A percentile compares a stretch with the other conserved stretches of the same genome.
Evolutionary conservation across 495 filamentous ascomycete species (phyloP).

Genomic region (Talaromyces wortmannii): DNA sequence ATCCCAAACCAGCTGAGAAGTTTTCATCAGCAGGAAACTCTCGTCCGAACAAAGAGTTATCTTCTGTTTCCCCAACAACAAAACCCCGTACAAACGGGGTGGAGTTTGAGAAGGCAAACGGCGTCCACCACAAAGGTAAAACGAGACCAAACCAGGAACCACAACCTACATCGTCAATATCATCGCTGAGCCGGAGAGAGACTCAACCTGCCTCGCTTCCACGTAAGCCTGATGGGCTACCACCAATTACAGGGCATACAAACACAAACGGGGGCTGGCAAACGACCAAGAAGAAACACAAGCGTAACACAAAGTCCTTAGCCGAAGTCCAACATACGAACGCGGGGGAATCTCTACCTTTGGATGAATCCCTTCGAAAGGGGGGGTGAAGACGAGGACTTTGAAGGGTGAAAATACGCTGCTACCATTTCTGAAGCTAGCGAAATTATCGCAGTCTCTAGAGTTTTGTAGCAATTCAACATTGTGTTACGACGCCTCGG

Average conservation of each 20-base stretch:
- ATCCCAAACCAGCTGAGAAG: constrained; percentile 26
- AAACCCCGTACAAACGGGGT: constrained; percentile 26
- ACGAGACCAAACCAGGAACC: constrained; percentile 26
- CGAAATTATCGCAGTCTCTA: neutral
- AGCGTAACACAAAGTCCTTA: constrained; percentile 29
- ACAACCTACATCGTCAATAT: constrained; percentile 13
- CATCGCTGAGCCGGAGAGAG: constrained; percentile 20
- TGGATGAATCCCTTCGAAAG: constrained; percentile 43
- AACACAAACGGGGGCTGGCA: constrained; percentile 37
- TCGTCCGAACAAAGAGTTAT: constrained; percentile 8
- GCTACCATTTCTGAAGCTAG: neutral
- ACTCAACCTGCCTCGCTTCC: constrained; percentile 19
- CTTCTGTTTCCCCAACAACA: constrained; percentile 20
- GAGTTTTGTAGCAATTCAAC: constrained; percentile 7
- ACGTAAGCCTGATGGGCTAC: constrained; percentile 27
- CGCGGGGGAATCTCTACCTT: constrained; percentile 33
- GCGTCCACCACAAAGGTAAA: constrained; percentile 24
- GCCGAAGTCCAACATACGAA: constrained; percentile 20
- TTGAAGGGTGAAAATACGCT: neutral
- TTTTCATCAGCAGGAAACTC: neutral
- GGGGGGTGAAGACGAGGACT: constrained; percentile 28
- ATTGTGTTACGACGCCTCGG: neutral
- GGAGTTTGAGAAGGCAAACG: constrained; percentile 33
- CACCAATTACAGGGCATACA: constrained; percentile 11
- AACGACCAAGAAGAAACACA: constrained; percentile 42